Evolutionary conservation across 441 rosid species (phyloP).

Genomic region (Brassica balearica): DNA sequence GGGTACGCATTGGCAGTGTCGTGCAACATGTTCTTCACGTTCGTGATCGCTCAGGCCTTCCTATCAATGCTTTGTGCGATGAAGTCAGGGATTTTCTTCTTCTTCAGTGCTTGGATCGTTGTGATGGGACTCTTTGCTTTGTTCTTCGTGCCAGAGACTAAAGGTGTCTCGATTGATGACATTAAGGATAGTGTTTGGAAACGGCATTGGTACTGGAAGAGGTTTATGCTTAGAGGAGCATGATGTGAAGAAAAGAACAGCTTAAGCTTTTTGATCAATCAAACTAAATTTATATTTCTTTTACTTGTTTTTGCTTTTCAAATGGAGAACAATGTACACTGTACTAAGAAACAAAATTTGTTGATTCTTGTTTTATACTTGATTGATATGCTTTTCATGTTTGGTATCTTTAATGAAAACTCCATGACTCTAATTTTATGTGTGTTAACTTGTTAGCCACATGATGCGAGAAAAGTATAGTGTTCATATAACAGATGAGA

Average conservation of each 20-base stretch:
- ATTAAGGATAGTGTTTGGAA: conserved; percentile 72
- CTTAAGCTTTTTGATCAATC: conserved; percentile 21
- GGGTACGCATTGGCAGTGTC: conserved; percentile 68
- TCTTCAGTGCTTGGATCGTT: conserved; percentile 70
- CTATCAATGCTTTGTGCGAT: conserved; percentile 68
- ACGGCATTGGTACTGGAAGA: conserved; percentile 63
- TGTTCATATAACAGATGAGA: background rate
- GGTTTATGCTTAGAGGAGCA: conserved; percentile 49
- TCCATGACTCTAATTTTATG: conserved; percentile 2
- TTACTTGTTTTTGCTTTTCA: background rate
- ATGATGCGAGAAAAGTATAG: background rate
- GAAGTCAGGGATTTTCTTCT: conserved; percentile 62
- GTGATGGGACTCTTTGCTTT: conserved; percentile 60
- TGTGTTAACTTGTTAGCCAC: background rate
- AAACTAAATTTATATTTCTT: background rate
- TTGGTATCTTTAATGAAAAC: background rate
- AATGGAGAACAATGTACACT: background rate
- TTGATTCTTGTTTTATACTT: conserved; percentile 22
- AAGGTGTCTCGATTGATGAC: conserved; percentile 63
- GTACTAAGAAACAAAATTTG: conserved; percentile 17
- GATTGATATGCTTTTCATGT: conserved; percentile 18
- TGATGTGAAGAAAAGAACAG: conserved; percentile 33
- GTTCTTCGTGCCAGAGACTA: conserved; percentile 67
- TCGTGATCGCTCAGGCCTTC: conserved; percentile 73
- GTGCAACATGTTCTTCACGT: conserved; percentile 77